Percentiles rank a stretch among this genome's conserved stretches.
Conservation (phyloP, 495 filamentous ascomycete genomes). For the Staphylotrichum longicolle region DNA sequence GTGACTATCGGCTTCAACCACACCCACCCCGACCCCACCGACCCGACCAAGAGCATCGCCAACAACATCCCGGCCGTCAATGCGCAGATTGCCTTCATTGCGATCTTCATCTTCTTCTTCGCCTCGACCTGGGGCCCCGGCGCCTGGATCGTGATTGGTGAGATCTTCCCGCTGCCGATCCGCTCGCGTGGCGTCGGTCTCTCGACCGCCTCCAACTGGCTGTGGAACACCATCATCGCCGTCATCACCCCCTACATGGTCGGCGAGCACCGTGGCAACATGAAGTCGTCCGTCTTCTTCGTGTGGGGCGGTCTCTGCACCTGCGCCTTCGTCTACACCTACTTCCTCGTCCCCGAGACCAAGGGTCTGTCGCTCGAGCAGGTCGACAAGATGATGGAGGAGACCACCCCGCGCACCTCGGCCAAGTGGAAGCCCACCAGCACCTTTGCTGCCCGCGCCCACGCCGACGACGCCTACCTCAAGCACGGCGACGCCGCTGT, state of each 20-base stretch:
- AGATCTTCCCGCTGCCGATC: conserved; percentile 83
- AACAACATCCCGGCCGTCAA: conserved; percentile 63
- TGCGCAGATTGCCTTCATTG: conserved; percentile 68
- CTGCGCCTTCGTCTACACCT: conserved; percentile 64
- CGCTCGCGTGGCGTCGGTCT: conserved; percentile 76
- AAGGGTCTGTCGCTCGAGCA: conserved; percentile 87
- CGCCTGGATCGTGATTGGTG: conserved; percentile 82
- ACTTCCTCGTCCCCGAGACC: conserved; percentile 80
- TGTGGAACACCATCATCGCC: conserved; percentile 75
- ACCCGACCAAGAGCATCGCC: conserved; percentile 30
- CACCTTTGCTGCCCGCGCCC: conserved; percentile 56
- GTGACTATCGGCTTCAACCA: conserved; percentile 53
- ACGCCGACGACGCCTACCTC: conserved; percentile 18
- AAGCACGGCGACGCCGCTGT: conserved; percentile 16
- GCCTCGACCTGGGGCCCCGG: conserved; percentile 76
- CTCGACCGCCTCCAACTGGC: conserved; percentile 83
- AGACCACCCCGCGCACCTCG: conserved; percentile 69
- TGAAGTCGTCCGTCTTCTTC: conserved; percentile 75
- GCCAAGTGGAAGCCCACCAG: conserved; percentile 66
- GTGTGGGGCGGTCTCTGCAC: conserved; percentile 73
- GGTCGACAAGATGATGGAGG: conserved; percentile 87
- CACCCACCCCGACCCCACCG: conserved; percentile 28
- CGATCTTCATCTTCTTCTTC: conserved; percentile 84
- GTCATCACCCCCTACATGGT: conserved; percentile 82
- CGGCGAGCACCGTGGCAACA: conserved; percentile 58